Conservation (phyloP, 108 stramenopile species). For the Nitzschia sp. region DNA sequence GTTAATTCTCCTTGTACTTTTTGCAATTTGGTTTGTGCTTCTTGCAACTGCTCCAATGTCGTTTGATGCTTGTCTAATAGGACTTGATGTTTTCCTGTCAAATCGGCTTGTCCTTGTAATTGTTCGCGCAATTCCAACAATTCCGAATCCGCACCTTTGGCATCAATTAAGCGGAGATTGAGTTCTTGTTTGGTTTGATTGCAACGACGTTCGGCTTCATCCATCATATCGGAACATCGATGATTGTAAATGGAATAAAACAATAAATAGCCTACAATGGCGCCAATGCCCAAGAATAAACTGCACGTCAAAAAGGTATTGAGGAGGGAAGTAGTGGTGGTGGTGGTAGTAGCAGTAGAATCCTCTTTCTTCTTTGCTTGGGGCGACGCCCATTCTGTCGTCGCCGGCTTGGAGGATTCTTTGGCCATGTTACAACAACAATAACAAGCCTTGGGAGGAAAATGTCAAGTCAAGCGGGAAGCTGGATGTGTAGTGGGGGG, state of each 20-base stretch:
- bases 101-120: constrained; percentile 16
- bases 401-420: no score
- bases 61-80: constrained; percentile 22
- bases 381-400: no score
- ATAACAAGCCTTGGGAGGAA: no score
- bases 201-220: constrained; percentile 16
- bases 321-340: constrained; percentile 2
- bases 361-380: constrained; percentile 1
- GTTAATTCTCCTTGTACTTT: not conserved
- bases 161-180: not conserved
- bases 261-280: constrained; percentile 9
- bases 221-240: constrained; percentile 29
- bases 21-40: constrained; percentile 9
- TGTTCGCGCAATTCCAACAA: constrained; percentile 20
- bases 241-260: constrained; percentile 17
- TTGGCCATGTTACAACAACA: no score
- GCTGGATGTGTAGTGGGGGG: no score
- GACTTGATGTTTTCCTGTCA: constrained; percentile 21
- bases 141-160: not conserved
- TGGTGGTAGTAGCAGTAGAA: no score
- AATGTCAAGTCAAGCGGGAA: no score
- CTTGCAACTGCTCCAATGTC: constrained; percentile 11
- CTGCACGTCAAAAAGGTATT: not conserved
- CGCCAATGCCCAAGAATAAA: constrained; percentile 16
- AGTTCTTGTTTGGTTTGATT: constrained; percentile 19